A percentile compares a stretch with the other conserved stretches of the same genome.
phyloP scores from a whole-genome alignment of 2,329 filamentous ascomycete species.

The Neurospora crassa region DNA sequence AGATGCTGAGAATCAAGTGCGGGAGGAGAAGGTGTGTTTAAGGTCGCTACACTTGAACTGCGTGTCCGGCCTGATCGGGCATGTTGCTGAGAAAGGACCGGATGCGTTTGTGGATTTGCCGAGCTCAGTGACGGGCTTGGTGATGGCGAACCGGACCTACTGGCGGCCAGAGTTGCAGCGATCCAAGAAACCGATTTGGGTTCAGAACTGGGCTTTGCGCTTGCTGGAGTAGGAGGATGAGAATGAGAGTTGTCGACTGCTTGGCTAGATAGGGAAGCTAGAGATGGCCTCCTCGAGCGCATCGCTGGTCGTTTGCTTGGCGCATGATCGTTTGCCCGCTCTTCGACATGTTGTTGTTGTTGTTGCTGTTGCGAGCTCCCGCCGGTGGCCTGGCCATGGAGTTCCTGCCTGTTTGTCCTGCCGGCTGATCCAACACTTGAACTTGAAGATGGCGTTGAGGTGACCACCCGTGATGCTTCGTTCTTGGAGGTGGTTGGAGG shows the following conservation, averaged over 20 bases:
- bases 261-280: constrained; percentile 15
- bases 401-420: constrained; percentile 13
- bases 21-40: neutral
- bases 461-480: neutral
- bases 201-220: constrained; percentile 20
- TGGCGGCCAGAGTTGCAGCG: constrained; percentile 52
- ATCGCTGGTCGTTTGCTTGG: neutral
- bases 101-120: constrained; percentile 10
- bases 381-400: constrained; percentile 7
- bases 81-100: neutral
- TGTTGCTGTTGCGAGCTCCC: neutral
- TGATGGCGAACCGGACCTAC: constrained; percentile 46
- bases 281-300: constrained; percentile 1
- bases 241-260: constrained; percentile 1
- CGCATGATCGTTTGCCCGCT: neutral
- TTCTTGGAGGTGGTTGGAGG: neutral
- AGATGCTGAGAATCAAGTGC: constrained; percentile 16
- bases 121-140: constrained; percentile 26
- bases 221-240: constrained; percentile 7
- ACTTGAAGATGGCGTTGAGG: neutral
- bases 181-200: constrained; percentile 46
- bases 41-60: constrained; percentile 16
- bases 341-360: neutral
- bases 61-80: neutral
- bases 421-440: constrained; percentile 9